phyloP scores from a whole-genome alignment of 495 filamentous ascomycete genomes.

The Penicillium goetzii region DNA sequence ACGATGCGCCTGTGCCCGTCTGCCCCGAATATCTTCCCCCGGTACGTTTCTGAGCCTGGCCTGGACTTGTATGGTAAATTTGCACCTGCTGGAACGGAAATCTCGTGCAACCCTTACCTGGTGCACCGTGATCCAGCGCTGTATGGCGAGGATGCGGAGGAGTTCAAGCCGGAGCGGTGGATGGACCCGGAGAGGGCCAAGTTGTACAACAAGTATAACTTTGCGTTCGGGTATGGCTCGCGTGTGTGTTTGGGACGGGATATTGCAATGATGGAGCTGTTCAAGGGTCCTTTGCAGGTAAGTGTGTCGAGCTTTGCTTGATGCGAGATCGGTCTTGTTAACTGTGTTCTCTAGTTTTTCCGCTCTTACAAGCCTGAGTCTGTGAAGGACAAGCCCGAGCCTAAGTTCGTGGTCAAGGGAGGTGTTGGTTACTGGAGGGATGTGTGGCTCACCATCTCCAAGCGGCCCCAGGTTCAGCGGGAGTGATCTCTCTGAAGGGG shows the following conservation, averaged over 20 bases:
- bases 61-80: conserved; percentile 55
- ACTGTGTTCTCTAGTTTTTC: conserved; percentile 35
- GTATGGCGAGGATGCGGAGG: conserved; percentile 54
- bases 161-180: conserved; percentile 45
- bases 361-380: conserved; percentile 39
- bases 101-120: conserved; percentile 59
- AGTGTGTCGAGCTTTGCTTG: conserved; percentile 15
- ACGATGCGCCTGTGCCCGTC: conserved; percentile 58
- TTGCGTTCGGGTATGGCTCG: conserved; percentile 59
- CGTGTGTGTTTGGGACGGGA: conserved; percentile 57
- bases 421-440: conserved; percentile 54
- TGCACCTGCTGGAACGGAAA: conserved; percentile 61
- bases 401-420: conserved; percentile 49
- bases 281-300: conserved; percentile 55
- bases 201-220: conserved; percentile 54
- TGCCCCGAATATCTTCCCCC: conserved; percentile 51
- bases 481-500: neutral
- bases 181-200: conserved; percentile 47
- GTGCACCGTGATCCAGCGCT: conserved; percentile 54
- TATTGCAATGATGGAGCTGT: conserved; percentile 62
- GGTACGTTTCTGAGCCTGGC: conserved; percentile 54
- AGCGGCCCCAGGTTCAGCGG: conserved; percentile 22
- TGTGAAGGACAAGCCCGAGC: conserved; percentile 37
- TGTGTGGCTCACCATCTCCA: conserved; percentile 50
- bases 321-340: neutral